Base-by-base conservation (phyloP, 1,139 yeast genomes). In the Insectozyma bohioensis region DNA sequence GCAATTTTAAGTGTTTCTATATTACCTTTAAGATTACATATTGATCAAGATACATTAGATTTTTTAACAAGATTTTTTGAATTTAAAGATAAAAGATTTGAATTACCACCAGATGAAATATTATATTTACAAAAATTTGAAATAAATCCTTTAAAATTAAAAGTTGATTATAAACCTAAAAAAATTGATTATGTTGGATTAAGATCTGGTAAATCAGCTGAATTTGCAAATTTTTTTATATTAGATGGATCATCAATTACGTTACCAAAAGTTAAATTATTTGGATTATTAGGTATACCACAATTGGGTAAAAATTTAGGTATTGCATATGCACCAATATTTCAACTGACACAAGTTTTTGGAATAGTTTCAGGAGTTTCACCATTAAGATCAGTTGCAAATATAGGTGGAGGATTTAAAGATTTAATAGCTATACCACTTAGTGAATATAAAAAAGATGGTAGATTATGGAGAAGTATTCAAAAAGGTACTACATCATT, bases 41-140 rank as follows among this genome's bases (percentile, higher is more conserved):
- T 92, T 25, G 98, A 94, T 56, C 98, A 92, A 56, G 97, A 92
- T 49, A 85, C 97, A 0, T 65, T 88, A 16, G 97, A 88, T 36
- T 90, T 92, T 48, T 46, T 88, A 28, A 74, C 78, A 0, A 64
- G 97, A 28, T 92, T 87, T 57, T 78, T 84, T 31, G 88, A 81
- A 39, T 92, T 92, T 51, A 81, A 78, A 46, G 95, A 86, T 51
- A 61, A 67, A 8, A 60, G 95, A 38, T 85, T 85, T 51, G 65
- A 69, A 3, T 59, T 79, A n/a, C 66, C 80, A 26, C 39, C 51
- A 4, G 75, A 70, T 41, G 95, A 85, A 42, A 72, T 75, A 4
- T 52, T 80, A 1, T 90, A 76, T 48, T 66, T 88, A 24, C 90
- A 86, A 47, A 78, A 78, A 49, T 72, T 88, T 30, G 75, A 75